Percentiles rank a stretch among this genome's conserved stretches.
These are phyloP conservation scores for Starmerella kuoi DNA, from an alignment of 805 yeast species.

Conservation along the genomic window DNA sequence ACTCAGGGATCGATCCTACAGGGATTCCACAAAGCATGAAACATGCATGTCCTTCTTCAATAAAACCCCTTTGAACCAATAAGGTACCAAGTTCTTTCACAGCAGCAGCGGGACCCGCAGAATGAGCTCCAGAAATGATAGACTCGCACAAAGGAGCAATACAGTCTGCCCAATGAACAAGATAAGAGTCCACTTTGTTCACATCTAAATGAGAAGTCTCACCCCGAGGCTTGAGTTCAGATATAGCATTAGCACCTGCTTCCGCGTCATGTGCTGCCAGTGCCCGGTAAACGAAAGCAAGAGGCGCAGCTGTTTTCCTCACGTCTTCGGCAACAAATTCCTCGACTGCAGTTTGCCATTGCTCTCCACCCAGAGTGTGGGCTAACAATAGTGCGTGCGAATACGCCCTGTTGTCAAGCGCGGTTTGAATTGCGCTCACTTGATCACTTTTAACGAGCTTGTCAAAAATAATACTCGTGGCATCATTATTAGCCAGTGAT, in stretches of 20 bases:
- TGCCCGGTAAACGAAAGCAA: constrained; percentile 50
- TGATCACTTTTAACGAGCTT: constrained; percentile 51
- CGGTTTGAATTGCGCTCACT: constrained; percentile 49
- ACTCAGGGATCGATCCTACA: constrained; percentile 23
- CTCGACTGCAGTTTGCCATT: constrained; percentile 46
- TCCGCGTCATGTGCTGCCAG: constrained; percentile 37
- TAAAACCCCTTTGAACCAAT: constrained; percentile 30
- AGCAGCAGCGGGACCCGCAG: constrained; percentile 22
- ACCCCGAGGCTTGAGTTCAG: constrained; percentile 34
- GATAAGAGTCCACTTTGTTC: constrained; percentile 14
- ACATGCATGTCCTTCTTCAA: constrained; percentile 33
- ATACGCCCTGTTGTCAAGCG: constrained; percentile 58
- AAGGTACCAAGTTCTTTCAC: constrained; percentile 30
- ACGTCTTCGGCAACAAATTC: constrained; percentile 42
- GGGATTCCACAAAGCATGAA: constrained; percentile 26
- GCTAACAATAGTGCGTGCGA: constrained; percentile 65
- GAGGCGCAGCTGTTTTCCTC: constrained; percentile 30
- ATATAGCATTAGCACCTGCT: constrained; percentile 42
- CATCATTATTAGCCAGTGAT: neutral
- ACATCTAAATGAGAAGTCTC: constrained; percentile 11
- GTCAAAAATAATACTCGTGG: constrained; percentile 25
- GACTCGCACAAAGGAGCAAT: constrained; percentile 24
- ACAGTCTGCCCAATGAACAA: constrained; percentile 27
- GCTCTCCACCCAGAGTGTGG: constrained; percentile 48
- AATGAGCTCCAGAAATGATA: neutral